Base-by-base conservation (phyloP, 345 rosid genomes). In the Streptanthus diversifolius region DNA sequence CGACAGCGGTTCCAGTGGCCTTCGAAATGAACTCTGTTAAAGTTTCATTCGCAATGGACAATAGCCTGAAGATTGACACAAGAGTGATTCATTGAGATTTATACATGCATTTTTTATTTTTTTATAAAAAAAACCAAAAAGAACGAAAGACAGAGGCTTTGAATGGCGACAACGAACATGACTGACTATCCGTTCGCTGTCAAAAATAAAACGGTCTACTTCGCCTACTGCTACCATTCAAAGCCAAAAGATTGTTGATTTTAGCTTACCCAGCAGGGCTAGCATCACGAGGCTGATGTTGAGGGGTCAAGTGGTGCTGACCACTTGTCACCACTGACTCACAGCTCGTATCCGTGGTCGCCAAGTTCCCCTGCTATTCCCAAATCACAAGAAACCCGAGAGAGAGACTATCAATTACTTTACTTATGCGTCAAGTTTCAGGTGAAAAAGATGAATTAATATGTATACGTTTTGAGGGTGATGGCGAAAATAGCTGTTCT, bases 31-130 rank as follows among this genome's bases (percentile, higher is more conserved):
- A 95, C 96, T 95, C 96, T 85, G 97, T 77, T 86, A 95, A 86
- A 85, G 96, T 91, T 83, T 95, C 99, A 82, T 91, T 97, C 82
- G 99, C 99, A 78, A 95, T 91, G 86, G 99, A 91, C 91, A 95
- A 57, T 80, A 95, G 37, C 59, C 73, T 76, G 30, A 29, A 25
- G 14, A 68, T 33, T 48, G 15, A 61, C 52, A 27, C 40, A 54
- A 55, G n/a, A 66, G n/a, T n/a, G 29, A 57, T 44, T 30, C 30
- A 15, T 45, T 59, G 17, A 65, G 67, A 37, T 14, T 40, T 40
- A 1, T 13, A 40, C 4, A 40, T 40, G n/a, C 44, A 13, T 4
- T 13, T 5, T 29, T n/a, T 53, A 5, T 24, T 21, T 19, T 6
- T n/a, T n/a, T n/a, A n/a, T n/a, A n/a, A n/a, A n/a, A n/a, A n/a